phyloP scores from a whole-genome alignment of 768 basidiomycete species.

The Pleurotus giganteus region DNA sequence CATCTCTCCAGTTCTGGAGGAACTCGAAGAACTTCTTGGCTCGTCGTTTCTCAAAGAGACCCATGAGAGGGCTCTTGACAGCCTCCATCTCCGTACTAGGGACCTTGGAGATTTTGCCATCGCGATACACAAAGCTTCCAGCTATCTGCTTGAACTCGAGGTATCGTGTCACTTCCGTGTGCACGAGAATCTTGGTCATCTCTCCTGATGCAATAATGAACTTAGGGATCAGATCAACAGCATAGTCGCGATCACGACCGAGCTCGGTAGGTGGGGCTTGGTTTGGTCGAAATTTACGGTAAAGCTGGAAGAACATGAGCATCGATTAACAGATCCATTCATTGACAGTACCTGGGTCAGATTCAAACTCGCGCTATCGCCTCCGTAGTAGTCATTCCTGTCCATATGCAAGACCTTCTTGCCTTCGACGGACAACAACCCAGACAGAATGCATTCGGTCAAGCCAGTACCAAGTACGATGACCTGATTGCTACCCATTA shows the following conservation, averaged over 20 bases:
- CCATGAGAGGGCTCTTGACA: conserved; percentile 93
- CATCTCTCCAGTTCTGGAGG: conserved; percentile 92
- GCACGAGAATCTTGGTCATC: conserved; percentile 96
- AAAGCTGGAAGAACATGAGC: conserved; percentile 57
- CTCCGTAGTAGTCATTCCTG: conserved; percentile 98
- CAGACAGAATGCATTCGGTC: conserved; percentile 98
- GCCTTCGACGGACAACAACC: conserved; percentile 96
- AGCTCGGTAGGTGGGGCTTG: conserved; percentile 77
- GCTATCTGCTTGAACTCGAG: conserved; percentile 99
- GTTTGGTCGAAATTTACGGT: conserved; percentile 88
- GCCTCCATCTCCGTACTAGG: conserved; percentile 98
- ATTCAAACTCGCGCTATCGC: conserved; percentile 95
- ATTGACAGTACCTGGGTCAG: conserved; percentile 75
- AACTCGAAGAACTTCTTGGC: conserved; percentile 99
- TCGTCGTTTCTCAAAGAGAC: conserved; percentile 96
- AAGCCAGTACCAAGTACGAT: conserved; percentile 95
- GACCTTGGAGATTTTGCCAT: conserved; percentile 96
- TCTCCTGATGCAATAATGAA: conserved; percentile 99
- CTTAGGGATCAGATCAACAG: conserved; percentile 97
- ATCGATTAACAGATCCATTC: conserved; percentile 12
- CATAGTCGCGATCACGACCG: conserved; percentile 96
- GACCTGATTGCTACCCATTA: conserved; percentile 46
- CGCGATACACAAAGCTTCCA: conserved; percentile 95
- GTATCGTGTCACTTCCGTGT: conserved; percentile 98
- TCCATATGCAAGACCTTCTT: conserved; percentile 99